Evolutionary conservation across 768 basidiomycete genomes (phyloP), one percentile per base, ranked within the genome.

Genomic region (Porphyrellus cyaneotinctus): DNA sequence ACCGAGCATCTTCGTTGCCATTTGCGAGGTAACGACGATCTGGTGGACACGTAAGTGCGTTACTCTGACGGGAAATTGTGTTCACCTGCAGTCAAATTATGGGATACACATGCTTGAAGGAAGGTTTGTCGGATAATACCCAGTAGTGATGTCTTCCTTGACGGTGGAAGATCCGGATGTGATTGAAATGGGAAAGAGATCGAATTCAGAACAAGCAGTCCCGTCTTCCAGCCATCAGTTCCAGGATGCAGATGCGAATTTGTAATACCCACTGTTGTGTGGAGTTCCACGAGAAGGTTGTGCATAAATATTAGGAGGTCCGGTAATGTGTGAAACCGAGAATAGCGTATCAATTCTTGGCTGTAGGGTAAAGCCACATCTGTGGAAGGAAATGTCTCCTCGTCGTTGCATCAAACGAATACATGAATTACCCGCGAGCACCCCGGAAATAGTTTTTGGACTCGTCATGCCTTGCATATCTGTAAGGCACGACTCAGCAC

Each of bases 181-280:
- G 72, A 66, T 64, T 88, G 85, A 54, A 90, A 84, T 2, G 82
- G 81, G 60, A 82, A 85, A 22, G 82, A 83, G 26, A 90, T 72
- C 3, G 84, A 86, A 62, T 80, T 83, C 41, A 90, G 67, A 24
- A 87, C 78, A 12, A 91, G 74, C 15, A 89, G 71, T 2, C 78
- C 74, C 32, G 75, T 74, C 87, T 59, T 54, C 43, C 31, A 52
- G 52, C 37, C 39, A 22, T 65, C 48, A 65, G 57, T 18, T 44
- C 45, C 22, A 39, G 43, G 30, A 32, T 17, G 47, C 32, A 45
- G 36, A 23, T 44, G 30, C 24, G 20, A 53, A 63, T 60, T 58
- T 58, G 50, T 45, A 52, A 51, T 57, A 51, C 70, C 49, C 56
- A 87, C 85, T 55, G 77, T 74, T 33, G 80, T 71, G 52, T 72